Conservation (phyloP, 495 filamentous ascomycete species). For the Penicillium ucsense region DNA sequence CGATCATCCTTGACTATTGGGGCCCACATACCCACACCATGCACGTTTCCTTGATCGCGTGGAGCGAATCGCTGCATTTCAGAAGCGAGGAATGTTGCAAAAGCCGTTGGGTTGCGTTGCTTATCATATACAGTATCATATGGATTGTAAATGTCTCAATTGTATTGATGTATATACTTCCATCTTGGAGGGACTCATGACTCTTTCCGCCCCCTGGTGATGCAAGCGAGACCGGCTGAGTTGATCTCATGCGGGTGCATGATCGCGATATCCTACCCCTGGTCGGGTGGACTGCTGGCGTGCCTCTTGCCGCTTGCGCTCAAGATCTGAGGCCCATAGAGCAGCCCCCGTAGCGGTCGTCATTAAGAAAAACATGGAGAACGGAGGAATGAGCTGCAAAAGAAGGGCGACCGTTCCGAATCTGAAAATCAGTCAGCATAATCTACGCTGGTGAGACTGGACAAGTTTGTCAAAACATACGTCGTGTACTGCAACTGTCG, state of each 20-base stretch:
- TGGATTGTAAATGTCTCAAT: no score
- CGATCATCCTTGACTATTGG: no score
- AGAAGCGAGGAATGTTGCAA: no score
- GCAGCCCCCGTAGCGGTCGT: slow-evolving; percentile 55
- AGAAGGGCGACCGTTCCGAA: slow-evolving; percentile 53
- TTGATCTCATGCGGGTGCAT: slow-evolving; percentile 14
- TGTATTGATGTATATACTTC: no score
- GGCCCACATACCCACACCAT: no score
- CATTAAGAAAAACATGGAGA: slow-evolving; percentile 59
- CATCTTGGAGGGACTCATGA: no score
- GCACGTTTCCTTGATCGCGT: no score
- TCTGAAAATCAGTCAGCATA: slow-evolving; percentile 16
- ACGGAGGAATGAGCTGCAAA: slow-evolving; percentile 51
- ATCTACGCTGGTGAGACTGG: not conserved
- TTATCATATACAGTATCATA: no score
- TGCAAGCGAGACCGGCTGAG: no score
- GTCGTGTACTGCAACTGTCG: slow-evolving; percentile 53
- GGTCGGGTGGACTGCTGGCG: slow-evolving; percentile 14
- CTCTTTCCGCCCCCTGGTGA: no score
- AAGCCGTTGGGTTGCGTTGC: no score
- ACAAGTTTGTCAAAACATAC: slow-evolving; percentile 22
- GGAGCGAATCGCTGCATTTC: no score
- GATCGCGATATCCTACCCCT: slow-evolving; percentile 25
- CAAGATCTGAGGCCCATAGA: slow-evolving; percentile 51
- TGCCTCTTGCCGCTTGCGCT: slow-evolving; percentile 33